These are phyloP conservation scores for Kurtzmaniella quercitrusa DNA, from an alignment of 1,139 yeast genomes.

Conservation along the genomic window DNA sequence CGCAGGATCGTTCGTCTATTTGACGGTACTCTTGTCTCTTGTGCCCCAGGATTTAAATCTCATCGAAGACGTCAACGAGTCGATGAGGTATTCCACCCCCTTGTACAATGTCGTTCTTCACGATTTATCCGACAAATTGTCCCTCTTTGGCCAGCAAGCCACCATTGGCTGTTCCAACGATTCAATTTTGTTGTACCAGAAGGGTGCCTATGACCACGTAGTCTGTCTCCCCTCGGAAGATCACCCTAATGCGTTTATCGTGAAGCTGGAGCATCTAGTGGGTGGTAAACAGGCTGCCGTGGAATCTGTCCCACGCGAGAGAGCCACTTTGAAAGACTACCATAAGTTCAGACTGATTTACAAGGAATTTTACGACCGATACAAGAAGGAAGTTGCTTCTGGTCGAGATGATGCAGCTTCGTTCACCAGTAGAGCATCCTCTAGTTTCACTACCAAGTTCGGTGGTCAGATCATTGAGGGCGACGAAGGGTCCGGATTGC, in stretches of 20 bases:
- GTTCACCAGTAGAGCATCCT: slow-evolving; percentile 16
- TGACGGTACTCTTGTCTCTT: slow-evolving; percentile 33
- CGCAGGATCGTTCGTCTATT: slow-evolving; percentile 30
- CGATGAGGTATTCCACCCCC: slow-evolving; percentile 35
- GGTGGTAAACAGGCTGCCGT: slow-evolving; percentile 11
- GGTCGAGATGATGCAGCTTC: slow-evolving; percentile 19
- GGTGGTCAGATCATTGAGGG: not conserved
- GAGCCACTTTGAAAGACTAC: slow-evolving; percentile 36
- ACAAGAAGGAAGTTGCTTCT: slow-evolving; percentile 1
- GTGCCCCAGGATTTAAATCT: slow-evolving; percentile 29
- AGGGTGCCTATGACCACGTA: slow-evolving; percentile 50
- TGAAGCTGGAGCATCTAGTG: slow-evolving; percentile 6
- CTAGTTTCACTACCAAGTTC: slow-evolving; percentile 5
- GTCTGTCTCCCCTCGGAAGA: slow-evolving; percentile 27
- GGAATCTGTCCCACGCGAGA: slow-evolving; percentile 11
- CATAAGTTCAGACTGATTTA: slow-evolving; percentile 32
- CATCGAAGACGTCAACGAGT: slow-evolving; percentile 4
- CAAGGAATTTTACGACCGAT: slow-evolving; percentile 18
- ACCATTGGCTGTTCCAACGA: slow-evolving; percentile 71
- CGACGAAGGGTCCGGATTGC: not conserved
- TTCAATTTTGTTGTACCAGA: slow-evolving; percentile 56
- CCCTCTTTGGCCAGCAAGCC: slow-evolving; percentile 19
- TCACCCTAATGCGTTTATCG: slow-evolving; percentile 11
- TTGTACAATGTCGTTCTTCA: slow-evolving; percentile 63
- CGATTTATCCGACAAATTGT: slow-evolving; percentile 35